These are phyloP conservation scores for Diutina neorugosa DNA, from an alignment of 1,139 yeast species.

Conservation along the genomic window DNA sequence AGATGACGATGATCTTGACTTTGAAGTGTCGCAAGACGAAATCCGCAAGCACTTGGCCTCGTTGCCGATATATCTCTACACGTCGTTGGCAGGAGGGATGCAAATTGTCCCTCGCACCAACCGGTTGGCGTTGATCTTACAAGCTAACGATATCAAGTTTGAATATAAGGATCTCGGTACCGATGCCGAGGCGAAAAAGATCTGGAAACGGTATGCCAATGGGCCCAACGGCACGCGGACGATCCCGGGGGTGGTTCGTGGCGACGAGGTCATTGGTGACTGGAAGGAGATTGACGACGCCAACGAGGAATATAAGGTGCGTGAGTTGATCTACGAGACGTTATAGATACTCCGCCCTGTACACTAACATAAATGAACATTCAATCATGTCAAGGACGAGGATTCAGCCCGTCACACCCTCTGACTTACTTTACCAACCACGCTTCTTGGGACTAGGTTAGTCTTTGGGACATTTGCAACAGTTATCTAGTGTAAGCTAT, in stretches of 20 bases:
- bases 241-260: slow-evolving; percentile 87
- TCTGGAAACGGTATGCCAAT: slow-evolving; percentile 70
- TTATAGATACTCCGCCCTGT: no score
- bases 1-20: slow-evolving; percentile 8
- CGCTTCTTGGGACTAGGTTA: no score
- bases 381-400: no score
- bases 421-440: no score
- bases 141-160: slow-evolving; percentile 62
- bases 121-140: slow-evolving; percentile 60
- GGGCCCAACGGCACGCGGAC: slow-evolving; percentile 37
- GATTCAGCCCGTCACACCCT: no score
- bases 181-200: slow-evolving; percentile 71
- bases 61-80: slow-evolving; percentile 62
- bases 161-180: slow-evolving; percentile 75
- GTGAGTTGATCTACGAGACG: slow-evolving; percentile 43
- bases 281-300: slow-evolving; percentile 76
- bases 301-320: slow-evolving; percentile 67
- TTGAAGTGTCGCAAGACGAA: slow-evolving; percentile 33
- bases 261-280: slow-evolving; percentile 80
- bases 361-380: no score
- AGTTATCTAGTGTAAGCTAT: no score
- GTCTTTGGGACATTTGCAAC: no score
- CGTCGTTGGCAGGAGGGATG: slow-evolving; percentile 86
- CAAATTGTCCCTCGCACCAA: slow-evolving; percentile 76
- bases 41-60: slow-evolving; percentile 32